Evolutionary conservation across 768 basidiomycete genomes (phyloP), one percentile per base, ranked within the genome.

Genomic region (Dacryopinax primogenitus): DNA sequence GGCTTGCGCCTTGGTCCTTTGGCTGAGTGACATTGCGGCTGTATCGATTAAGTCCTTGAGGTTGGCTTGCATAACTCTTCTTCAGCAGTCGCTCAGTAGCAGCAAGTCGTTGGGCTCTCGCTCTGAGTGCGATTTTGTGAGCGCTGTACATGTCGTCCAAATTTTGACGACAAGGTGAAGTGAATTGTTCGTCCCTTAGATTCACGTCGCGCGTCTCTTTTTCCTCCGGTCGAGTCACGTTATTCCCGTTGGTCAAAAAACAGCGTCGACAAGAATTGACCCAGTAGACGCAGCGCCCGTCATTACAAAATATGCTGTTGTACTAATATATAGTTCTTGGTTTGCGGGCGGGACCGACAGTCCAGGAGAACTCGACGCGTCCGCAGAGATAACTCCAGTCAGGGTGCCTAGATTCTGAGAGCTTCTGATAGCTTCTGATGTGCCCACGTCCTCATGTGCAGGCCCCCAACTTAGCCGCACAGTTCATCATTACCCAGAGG

Each of bases 1-100:
- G 94, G 73, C 90, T 92, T 33, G 94, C 95, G 34, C 91, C 95
- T 75, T 99, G 95, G 71, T 86, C 86, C 75, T 98, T 99, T 32
- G 91, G 87, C 73, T 87, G 85, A 11, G 96, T 98, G 71, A 98
- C 82, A 33, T 81, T 79, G 69, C 86, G 81, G 73, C 88, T 91
- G 79, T 92, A 85, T 64, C 80, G 76, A 73, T 85, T 85, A 83
- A 58, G 45, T 6, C 65, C 69, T 39, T 69, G 66, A 34, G 66
- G 65, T 62, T 2, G 61, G 44, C 62, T 63, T 61, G 65, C 64
- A 62, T 33, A 65, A 62, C 23, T 62, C 13, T 34, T 62, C 62
- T 16, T 39, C 35, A 28, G 35, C 26, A 34, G 30, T 34, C 37
- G 65, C 34, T 45, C 61, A 16, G 51, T 16, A 18, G 34, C 62